These are phyloP conservation scores for Cyathus striatus DNA, from an alignment of 768 basidiomycete genomes.

Conservation along the genomic window DNA sequence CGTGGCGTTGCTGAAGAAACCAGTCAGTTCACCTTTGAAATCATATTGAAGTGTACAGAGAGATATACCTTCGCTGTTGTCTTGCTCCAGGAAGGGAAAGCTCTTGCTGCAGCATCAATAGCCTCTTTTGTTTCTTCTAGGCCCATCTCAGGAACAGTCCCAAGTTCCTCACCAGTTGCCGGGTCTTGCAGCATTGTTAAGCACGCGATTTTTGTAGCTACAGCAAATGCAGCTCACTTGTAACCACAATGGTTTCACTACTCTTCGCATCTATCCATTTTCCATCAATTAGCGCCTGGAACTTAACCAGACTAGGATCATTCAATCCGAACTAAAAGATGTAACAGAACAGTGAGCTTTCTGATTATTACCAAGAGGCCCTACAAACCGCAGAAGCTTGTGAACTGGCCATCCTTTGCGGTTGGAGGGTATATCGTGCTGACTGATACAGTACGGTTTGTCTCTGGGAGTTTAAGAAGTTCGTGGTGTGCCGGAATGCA, in stretches of 20 bases:
- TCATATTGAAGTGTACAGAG: background rate
- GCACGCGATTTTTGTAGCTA: background rate
- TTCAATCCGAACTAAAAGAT: constrained; percentile 62
- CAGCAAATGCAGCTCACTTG: constrained; percentile 48
- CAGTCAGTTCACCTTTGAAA: background rate
- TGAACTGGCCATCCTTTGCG: constrained; percentile 57
- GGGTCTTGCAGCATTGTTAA: constrained; percentile 57
- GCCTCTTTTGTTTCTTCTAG: constrained; percentile 79
- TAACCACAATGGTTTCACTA: constrained; percentile 68
- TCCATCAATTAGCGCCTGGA: constrained; percentile 77
- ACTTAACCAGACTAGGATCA: constrained; percentile 70
- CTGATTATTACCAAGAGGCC: no score
- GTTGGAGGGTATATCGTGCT: constrained; percentile 1
- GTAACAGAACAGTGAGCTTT: background rate
- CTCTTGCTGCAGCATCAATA: constrained; percentile 73
- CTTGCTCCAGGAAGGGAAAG: constrained; percentile 81
- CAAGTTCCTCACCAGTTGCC: constrained; percentile 78
- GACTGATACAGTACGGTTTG: background rate
- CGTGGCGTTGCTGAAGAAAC: constrained; percentile 46
- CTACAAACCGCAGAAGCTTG: constrained; percentile 34
- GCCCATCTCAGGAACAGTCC: constrained; percentile 87
- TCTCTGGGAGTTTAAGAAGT: background rate
- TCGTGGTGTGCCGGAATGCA: background rate
- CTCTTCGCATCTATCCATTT: constrained; percentile 82
- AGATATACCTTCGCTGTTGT: constrained; percentile 77